Base-by-base conservation (phyloP, 805 yeast species). In the Cyberlindnera euphorbiae region DNA sequence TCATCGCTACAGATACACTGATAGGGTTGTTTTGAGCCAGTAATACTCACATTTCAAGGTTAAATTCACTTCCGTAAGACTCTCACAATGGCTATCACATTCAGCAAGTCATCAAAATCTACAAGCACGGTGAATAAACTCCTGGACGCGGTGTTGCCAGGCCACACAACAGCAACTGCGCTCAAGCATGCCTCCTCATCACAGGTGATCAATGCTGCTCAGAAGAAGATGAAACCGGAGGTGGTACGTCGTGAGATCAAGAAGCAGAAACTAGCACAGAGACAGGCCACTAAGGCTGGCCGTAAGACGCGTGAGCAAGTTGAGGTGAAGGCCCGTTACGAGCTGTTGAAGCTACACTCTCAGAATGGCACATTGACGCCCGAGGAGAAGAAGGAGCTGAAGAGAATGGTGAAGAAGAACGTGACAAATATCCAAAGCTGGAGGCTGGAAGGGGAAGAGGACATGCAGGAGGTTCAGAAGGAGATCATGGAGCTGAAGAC, bases 401-500 rank as follows among this genome's bases (percentile, higher is more conserved):
- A 63, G 35, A 52, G 46, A 33, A 41, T 64, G 5, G 51, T 65
- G 1, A 59, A 58, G 16, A 59, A 49, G 32, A 71, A 73, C 41
- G 53, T 67, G 4, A 47, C 55, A 8, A 56, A 52, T 18, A 40
- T 71, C 10, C 60, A 60, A 39, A 63, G 69, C 13, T 69, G 74
- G 71, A 68, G 62, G 30, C 33, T 52, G 16, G 63, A 64, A 17
- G 56, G 58, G 15, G 61, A 59, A 6, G 64, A 60, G n/a, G 77
- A 73, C 25, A 41, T 74, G 17, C 36, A 52, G 6, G 66, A 65
- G 6, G 38, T 73, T 11, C 75, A 75, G 40, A 44, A 55, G 2
- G 63, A 63, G 19, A 65, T 75, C 10, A 28, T 72, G n/a, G 47
- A 47, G 6, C 62, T 77, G 56, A 69, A 70, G 37, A 66, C 48